Evolutionary conservation across 75 land plant genomes (phyloP).

Genomic region (Pinus taeda): DNA sequence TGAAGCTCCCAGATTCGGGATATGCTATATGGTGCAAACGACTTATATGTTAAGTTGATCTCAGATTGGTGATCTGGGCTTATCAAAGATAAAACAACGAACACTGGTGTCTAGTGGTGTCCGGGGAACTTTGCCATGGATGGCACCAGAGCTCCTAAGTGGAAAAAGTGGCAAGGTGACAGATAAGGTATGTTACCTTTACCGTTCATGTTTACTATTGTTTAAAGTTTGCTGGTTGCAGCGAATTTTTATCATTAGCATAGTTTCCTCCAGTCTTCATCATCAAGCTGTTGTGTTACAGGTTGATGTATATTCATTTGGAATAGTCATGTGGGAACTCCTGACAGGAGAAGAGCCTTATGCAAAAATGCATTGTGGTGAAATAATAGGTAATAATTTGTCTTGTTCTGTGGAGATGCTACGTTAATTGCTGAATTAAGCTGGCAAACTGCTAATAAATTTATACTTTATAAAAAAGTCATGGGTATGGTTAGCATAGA

Average conservation of each 20-base stretch:
- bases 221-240: no score
- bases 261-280: no score
- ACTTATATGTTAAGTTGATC: background rate
- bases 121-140: slow-evolving; percentile 96
- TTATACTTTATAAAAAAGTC: background rate
- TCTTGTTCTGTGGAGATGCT: background rate
- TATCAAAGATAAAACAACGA: slow-evolving; percentile 88
- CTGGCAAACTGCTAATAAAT: background rate
- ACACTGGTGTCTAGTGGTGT: slow-evolving; percentile 94
- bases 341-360: slow-evolving; percentile 55
- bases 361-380: slow-evolving; percentile 49
- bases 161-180: slow-evolving; percentile 82
- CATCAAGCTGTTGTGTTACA: slow-evolving; percentile 4
- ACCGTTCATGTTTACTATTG: no score
- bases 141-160: slow-evolving; percentile 97
- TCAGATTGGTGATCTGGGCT: slow-evolving; percentile 93
- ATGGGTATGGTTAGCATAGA: background rate
- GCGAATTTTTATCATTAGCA: no score
- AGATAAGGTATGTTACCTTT: slow-evolving; percentile 40
- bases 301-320: slow-evolving; percentile 58
- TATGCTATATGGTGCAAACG: background rate
- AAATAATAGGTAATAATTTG: slow-evolving; percentile 36
- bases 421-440: background rate
- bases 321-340: slow-evolving; percentile 59
- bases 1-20: background rate